These are phyloP conservation scores for Pterocarpus macrocarpus DNA, from an alignment of 306 rosid genomes.

Conservation along the genomic window DNA sequence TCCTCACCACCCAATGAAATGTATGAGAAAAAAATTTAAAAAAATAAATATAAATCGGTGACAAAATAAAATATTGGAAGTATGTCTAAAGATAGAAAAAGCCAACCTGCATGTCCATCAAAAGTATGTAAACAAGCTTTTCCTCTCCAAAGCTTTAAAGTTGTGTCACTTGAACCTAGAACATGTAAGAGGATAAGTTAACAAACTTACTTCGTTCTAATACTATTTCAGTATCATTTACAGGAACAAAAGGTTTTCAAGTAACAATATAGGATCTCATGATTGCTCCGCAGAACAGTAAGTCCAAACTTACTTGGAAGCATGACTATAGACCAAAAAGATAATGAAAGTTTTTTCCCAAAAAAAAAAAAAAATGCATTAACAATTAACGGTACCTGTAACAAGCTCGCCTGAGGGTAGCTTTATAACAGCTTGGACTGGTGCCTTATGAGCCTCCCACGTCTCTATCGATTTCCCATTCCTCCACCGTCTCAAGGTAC, in stretches of 20 bases:
- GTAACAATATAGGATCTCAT: slow-evolving; percentile 22
- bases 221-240: slow-evolving; percentile 20
- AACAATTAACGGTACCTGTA: slow-evolving; percentile 63
- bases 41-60: neutral
- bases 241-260: neutral
- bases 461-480: slow-evolving; percentile 71
- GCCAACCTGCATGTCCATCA: slow-evolving; percentile 86
- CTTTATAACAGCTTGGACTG: slow-evolving; percentile 84
- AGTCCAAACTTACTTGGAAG: neutral
- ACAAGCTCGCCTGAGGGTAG: slow-evolving; percentile 91
- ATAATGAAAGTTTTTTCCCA: slow-evolving; percentile 5
- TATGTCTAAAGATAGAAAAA: slow-evolving; percentile 36
- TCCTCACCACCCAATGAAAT: slow-evolving; percentile 36
- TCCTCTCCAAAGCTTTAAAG: slow-evolving; percentile 91
- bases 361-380: slow-evolving; percentile 23
- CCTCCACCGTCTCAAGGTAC: slow-evolving; percentile 90
- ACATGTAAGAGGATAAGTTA: slow-evolving; percentile 35
- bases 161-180: slow-evolving; percentile 89
- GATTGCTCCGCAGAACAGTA: neutral
- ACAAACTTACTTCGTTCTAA: slow-evolving; percentile 40
- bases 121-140: slow-evolving; percentile 78
- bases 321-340: slow-evolving; percentile 15
- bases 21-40: neutral
- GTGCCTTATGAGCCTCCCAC: slow-evolving; percentile 92
- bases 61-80: slow-evolving; percentile 13